Evolutionary conservation across 73 alveolate genomes (phyloP).

Genomic region (Paramecium sonneborni): DNA sequence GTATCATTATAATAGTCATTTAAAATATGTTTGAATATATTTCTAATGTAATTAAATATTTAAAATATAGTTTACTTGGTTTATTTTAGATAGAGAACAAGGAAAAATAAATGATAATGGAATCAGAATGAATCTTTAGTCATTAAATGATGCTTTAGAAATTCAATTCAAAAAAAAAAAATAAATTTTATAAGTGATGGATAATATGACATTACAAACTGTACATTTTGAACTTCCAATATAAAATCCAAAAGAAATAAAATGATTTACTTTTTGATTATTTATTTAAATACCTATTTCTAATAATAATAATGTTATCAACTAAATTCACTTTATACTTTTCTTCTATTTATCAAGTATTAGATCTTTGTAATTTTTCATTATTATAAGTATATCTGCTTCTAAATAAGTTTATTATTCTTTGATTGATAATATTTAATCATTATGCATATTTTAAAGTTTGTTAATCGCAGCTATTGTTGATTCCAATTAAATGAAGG

Average conservation of each 20-base stretch:
- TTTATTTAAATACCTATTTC: not conserved
- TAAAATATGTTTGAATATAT: not conserved
- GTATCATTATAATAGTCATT: not conserved
- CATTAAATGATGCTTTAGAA: not conserved
- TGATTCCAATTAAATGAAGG: not conserved
- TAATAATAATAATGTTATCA: not conserved
- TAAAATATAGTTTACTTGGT: not conserved
- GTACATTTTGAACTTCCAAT: not conserved
- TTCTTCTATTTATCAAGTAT: not conserved
- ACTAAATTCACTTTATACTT: not conserved
- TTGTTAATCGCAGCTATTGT: not conserved
- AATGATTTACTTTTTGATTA: not conserved
- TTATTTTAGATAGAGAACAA: not conserved
- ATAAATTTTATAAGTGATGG: not conserved
- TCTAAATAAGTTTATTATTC: not conserved
- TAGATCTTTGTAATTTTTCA: slow-evolving; percentile 43
- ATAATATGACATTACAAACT: not conserved
- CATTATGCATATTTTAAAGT: not conserved
- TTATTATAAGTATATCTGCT: not conserved
- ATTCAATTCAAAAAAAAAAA: not conserved
- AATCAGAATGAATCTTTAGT: not conserved
- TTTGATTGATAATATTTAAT: not conserved
- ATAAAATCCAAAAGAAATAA: not conserved
- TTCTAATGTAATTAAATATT: not conserved
- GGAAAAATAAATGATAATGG: not conserved